Conservation (phyloP, 169 alveolate genomes). For the Neospora caninum region DNA sequence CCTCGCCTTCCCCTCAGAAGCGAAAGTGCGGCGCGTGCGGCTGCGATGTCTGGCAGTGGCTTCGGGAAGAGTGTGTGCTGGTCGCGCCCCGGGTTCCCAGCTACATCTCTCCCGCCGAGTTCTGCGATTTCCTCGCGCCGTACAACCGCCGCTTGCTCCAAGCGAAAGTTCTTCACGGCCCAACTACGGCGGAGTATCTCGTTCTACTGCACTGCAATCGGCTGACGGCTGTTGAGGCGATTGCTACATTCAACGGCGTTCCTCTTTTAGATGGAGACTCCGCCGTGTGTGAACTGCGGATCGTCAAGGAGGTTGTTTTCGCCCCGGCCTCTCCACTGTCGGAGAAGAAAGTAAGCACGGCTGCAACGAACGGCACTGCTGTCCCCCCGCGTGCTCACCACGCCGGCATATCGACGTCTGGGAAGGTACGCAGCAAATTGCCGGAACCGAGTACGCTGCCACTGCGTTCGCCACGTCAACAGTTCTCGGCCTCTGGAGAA, state of each 20-base stretch:
- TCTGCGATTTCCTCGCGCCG: conserved; percentile 54
- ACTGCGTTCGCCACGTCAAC: neutral
- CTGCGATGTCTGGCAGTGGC: conserved; percentile 12
- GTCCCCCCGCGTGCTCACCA: neutral
- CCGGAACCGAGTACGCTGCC: neutral
- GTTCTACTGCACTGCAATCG: conserved; percentile 40
- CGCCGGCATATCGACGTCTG: neutral
- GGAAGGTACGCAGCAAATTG: too few relatives aligned
- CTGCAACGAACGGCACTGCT: neutral
- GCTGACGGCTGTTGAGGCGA: conserved; percentile 21
- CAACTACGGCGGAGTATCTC: conserved; percentile 54
- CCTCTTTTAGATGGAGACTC: conserved; percentile 43
- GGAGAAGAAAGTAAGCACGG: neutral
- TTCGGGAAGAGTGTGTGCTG: conserved; percentile 21
- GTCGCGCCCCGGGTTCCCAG: conserved; percentile 62
- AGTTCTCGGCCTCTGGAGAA: neutral
- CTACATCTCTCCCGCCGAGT: conserved; percentile 59
- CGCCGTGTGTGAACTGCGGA: conserved; percentile 47
- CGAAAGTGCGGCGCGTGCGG: neutral
- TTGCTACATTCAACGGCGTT: conserved; percentile 3
- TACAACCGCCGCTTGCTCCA: neutral
- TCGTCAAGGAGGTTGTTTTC: conserved; percentile 2
- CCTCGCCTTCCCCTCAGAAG: neutral
- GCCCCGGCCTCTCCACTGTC: neutral
- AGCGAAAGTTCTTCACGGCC: conserved; percentile 68